Evolutionary conservation across 2,329 filamentous ascomycete genomes (phyloP).

Genomic region (Xylariaceae sp.): DNA sequence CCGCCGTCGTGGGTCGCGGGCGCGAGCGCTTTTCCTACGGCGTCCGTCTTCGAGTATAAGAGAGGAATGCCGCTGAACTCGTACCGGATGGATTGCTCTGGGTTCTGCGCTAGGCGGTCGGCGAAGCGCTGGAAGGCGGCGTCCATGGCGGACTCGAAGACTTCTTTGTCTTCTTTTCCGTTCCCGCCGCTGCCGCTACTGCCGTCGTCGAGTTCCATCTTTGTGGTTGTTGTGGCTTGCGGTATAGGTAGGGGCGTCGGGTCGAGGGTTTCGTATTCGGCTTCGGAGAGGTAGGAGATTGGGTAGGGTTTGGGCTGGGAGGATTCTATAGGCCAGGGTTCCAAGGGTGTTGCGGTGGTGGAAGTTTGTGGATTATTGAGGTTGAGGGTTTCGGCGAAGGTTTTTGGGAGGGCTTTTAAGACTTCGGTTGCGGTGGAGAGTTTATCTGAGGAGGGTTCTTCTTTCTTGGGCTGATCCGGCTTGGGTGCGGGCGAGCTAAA

Average conservation of each 20-base stretch:
- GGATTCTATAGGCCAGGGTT: slow-evolving; percentile 71
- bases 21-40: slow-evolving; percentile 62
- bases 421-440: slow-evolving; percentile 5
- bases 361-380: slow-evolving; percentile 55
- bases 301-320: slow-evolving; percentile 70
- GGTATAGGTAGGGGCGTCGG: slow-evolving; percentile 49
- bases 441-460: neutral
- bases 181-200: slow-evolving; percentile 27
- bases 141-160: slow-evolving; percentile 73
- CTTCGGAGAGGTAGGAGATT: slow-evolving; percentile 74
- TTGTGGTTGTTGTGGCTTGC: slow-evolving; percentile 45
- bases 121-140: slow-evolving; percentile 72
- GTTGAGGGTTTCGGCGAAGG: slow-evolving; percentile 72
- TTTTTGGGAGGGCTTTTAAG: slow-evolving; percentile 46
- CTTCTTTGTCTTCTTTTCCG: slow-evolving; percentile 61
- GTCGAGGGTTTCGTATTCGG: slow-evolving; percentile 86
- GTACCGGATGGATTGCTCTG: slow-evolving; percentile 77
- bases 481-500: slow-evolving; percentile 34
- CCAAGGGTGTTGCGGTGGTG: slow-evolving; percentile 37
- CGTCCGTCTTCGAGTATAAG: slow-evolving; percentile 75
- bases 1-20: slow-evolving; percentile 10
- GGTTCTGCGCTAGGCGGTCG: slow-evolving; percentile 72
- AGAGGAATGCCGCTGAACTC: slow-evolving; percentile 71
- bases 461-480: neutral
- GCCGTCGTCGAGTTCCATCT: slow-evolving; percentile 45